phyloP scores from a whole-genome alignment of 2,329 filamentous ascomycete species.

The Cercospora canescens region DNA sequence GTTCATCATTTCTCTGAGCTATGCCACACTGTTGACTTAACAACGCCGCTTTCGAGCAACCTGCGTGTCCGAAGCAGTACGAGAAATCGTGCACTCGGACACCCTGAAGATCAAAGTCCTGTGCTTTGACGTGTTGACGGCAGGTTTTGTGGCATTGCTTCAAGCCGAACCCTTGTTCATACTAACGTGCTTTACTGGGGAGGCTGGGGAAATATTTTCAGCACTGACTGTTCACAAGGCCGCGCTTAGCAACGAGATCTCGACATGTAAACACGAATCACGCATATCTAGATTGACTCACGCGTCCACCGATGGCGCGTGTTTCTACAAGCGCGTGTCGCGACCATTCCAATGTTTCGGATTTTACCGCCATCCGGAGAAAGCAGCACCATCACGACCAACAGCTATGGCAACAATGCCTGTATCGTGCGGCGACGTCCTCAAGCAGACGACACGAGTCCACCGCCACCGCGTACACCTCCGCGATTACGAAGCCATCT shows the following conservation, averaged over 20 bases:
- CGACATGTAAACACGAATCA: background rate
- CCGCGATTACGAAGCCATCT: slow-evolving; percentile 19
- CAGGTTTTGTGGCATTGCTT: background rate
- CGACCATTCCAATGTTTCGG: slow-evolving; percentile 2
- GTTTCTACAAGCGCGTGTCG: background rate
- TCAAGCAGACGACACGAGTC: background rate
- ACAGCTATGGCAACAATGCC: slow-evolving; percentile 10
- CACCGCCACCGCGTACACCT: background rate
- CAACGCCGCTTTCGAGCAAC: background rate
- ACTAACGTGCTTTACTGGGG: background rate
- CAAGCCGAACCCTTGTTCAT: background rate
- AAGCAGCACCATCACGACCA: slow-evolving; percentile 6
- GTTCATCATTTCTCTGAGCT: background rate
- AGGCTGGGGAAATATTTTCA: background rate
- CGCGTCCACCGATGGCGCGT: background rate
- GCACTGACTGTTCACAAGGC: background rate
- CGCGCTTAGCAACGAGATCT: background rate
- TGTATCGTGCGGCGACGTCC: slow-evolving; percentile 2
- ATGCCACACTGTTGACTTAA: background rate
- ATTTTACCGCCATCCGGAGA: background rate
- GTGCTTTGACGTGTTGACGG: background rate
- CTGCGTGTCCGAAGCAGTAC: background rate
- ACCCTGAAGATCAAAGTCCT: background rate
- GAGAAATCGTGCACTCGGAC: background rate
- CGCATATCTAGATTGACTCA: background rate